These are phyloP conservation scores for Aureobasidium sp. DNA, from an alignment of 2,329 filamentous ascomycete genomes.

Conservation along the genomic window DNA sequence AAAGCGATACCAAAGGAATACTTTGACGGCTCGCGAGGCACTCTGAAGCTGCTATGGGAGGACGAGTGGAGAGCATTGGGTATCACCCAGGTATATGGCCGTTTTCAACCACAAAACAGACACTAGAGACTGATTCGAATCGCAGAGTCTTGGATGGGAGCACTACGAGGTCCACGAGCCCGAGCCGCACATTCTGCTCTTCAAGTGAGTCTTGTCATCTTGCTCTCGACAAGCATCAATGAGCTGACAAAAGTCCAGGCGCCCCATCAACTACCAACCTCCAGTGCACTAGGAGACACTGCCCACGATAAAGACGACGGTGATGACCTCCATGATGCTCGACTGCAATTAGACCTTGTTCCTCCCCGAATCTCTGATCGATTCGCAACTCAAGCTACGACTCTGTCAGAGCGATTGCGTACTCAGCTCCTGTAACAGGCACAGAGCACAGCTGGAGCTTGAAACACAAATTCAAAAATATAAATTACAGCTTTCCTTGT, in stretches of 20 bases:
- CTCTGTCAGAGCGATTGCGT: constrained; percentile 2
- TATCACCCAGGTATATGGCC: constrained; percentile 77
- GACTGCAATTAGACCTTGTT: constrained; percentile 1
- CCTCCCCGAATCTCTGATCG: background rate
- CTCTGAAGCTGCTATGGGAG: constrained; percentile 93
- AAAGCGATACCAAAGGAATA: constrained; percentile 95
- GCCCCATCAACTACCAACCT: constrained; percentile 77
- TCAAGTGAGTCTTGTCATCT: constrained; percentile 68
- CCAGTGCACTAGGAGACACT: constrained; percentile 35
- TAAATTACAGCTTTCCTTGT: constrained; percentile 3
- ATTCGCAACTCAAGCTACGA: background rate
- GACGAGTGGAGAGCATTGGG: constrained; percentile 96
- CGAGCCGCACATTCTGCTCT: constrained; percentile 94
- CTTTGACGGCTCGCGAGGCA: constrained; percentile 81
- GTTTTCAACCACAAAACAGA: background rate
- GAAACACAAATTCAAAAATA: constrained; percentile 6
- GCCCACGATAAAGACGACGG: constrained; percentile 8
- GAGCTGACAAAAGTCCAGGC: constrained; percentile 42
- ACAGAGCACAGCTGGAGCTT: constrained; percentile 2
- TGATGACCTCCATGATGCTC: constrained; percentile 8
- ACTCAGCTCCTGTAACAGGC: background rate
- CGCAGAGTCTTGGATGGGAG: constrained; percentile 93
- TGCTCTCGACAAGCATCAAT: background rate
- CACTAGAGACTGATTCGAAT: background rate
- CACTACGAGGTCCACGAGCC: constrained; percentile 99